Evolutionary conservation across 2,329 filamentous ascomycete species (phyloP).

Genomic region (Didymosphaeria variabile): DNA sequence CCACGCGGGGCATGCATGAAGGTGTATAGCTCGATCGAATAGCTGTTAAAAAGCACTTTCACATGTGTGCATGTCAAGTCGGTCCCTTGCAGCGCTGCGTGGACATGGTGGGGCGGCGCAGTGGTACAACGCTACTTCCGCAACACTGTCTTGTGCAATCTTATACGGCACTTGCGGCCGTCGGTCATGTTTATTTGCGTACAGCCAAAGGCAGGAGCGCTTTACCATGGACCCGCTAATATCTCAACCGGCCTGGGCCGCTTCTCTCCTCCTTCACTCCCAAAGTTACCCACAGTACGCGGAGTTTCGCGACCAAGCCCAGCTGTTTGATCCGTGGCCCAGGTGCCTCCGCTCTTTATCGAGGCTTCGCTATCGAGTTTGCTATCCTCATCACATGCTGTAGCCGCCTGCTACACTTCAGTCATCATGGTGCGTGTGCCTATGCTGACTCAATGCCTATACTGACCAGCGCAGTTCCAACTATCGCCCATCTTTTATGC

Average conservation of each 20-base stretch:
- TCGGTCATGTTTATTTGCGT: not conserved
- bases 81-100: not conserved
- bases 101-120: not conserved
- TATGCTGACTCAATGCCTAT: not conserved
- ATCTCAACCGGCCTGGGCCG: not conserved
- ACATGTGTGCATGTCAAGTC: not conserved
- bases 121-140: constrained; percentile 2
- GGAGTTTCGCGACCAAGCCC: constrained; percentile 11
- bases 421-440: constrained; percentile 24
- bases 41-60: not conserved
- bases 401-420: constrained; percentile 17
- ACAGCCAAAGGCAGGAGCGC: not conserved
- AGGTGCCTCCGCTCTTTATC: constrained; percentile 19
- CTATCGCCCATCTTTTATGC: constrained; percentile 31
- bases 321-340: constrained; percentile 3
- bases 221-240: not conserved
- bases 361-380: constrained; percentile 18
- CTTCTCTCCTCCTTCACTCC: constrained; percentile 6
- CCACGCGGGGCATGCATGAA: not conserved
- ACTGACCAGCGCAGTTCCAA: constrained; percentile 55
- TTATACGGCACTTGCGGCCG: not conserved
- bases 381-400: constrained; percentile 27
- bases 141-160: constrained; percentile 1
- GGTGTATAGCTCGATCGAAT: not conserved
- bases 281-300: constrained; percentile 11